A percentile compares a stretch with the other conserved stretches of the same genome.
Evolutionary conservation across 1,284 basidiomycete species (phyloP).

Genomic region (Sporisorium iseilematis-ciliati): DNA sequence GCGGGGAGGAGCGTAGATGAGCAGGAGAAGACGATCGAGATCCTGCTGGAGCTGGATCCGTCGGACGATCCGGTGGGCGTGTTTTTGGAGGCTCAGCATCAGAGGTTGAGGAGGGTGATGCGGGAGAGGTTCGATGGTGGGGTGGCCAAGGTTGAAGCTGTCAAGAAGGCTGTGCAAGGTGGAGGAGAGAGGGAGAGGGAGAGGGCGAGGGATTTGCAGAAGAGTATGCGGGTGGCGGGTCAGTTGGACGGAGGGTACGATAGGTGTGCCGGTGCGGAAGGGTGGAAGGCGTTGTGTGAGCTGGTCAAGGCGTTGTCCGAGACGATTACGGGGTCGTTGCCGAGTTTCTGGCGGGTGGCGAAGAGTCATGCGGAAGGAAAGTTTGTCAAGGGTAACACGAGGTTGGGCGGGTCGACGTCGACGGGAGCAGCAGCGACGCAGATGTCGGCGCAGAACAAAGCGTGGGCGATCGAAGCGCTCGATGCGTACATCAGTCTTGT

Average conservation of each 20-base stretch:
- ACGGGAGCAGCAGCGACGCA: conserved; percentile 2
- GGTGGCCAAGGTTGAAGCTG: conserved; percentile 39
- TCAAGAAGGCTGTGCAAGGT: conserved; percentile 9
- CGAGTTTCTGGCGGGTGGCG: conserved; percentile 93
- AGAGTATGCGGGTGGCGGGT: conserved; percentile 62
- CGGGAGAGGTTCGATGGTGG: conserved; percentile 75
- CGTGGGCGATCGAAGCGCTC: conserved; percentile 91
- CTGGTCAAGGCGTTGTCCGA: conserved; percentile 74
- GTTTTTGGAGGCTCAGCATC: conserved; percentile 93
- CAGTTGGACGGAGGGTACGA: conserved; percentile 46
- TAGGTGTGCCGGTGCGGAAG: conserved; percentile 43
- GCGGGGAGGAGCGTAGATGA: conserved; percentile 85
- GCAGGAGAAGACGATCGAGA: conserved; percentile 96
- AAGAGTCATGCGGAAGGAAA: conserved; percentile 83
- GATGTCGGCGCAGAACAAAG: conserved; percentile 83
- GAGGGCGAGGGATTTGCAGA: conserved; percentile 69
- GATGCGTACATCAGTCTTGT: conserved; percentile 87
- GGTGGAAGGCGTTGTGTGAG: conserved; percentile 83
- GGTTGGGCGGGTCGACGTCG: conserved; percentile 1
- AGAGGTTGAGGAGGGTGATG: conserved; percentile 84
- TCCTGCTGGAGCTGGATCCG: conserved; percentile 66
- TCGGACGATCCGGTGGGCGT: conserved; percentile 81
- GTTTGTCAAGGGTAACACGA: conserved; percentile 34
- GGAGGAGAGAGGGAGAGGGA: conserved; percentile 74
- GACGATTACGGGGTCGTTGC: conserved; percentile 76